These are phyloP conservation scores for Dipteronia sinensis DNA, from an alignment of 345 rosid genomes.

Conservation along the genomic window DNA sequence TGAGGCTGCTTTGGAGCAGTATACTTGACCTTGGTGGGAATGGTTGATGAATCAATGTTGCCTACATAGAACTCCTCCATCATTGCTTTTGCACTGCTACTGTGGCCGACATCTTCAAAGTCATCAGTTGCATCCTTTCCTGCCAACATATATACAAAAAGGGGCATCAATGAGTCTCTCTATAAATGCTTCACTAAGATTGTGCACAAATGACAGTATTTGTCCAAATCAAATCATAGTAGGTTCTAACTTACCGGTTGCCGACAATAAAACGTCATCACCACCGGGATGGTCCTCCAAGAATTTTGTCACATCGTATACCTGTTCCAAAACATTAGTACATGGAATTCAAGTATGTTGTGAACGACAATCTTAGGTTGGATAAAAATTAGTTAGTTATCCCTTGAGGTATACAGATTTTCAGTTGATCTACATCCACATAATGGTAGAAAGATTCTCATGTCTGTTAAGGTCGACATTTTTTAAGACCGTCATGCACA, in stretches of 20 bases:
- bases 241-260: conserved; percentile 49
- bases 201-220: background rate
- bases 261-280: conserved; percentile 66
- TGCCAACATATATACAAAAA: conserved; percentile 21
- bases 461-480: background rate
- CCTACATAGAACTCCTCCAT: conserved; percentile 82
- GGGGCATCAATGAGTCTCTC: background rate
- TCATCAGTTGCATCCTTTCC: conserved; percentile 96
- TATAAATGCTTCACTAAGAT: background rate
- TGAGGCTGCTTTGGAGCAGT: conserved; percentile 70
- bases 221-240: background rate
- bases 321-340: conserved; percentile 38
- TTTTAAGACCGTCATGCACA: too few species aligned
- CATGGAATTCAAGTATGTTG: background rate
- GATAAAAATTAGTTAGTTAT: background rate
- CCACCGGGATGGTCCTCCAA: conserved; percentile 89
- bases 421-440: too few species aligned
- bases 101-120: conserved; percentile 95
- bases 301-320: conserved; percentile 73
- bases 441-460: background rate
- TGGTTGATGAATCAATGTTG: conserved; percentile 61
- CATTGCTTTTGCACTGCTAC: conserved; percentile 79
- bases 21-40: conserved; percentile 56
- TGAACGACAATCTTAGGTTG: background rate
- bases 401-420: too few species aligned